Base-by-base conservation (phyloP, 2,329 filamentous ascomycete species). In the Spiromastix sp. region DNA sequence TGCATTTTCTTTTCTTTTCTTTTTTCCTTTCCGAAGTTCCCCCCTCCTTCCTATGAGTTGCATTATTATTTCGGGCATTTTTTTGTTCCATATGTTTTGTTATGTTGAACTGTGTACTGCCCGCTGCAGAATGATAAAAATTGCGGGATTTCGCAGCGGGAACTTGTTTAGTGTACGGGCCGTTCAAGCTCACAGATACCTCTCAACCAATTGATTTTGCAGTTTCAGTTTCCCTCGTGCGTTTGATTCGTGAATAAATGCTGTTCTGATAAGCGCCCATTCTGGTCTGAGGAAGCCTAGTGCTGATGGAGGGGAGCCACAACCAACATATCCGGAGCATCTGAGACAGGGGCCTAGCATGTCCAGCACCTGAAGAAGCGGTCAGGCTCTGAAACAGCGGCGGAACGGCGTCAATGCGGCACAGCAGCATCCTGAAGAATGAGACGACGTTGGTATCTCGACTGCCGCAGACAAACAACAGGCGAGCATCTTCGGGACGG, bases 151-250 rank as follows among this genome's bases (percentile, higher is more conserved):
- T n/a, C n/a, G n/a, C 34, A 43, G 39, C 42, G 41, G 25, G 46
- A 32, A 36, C 40, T 30, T 41, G 43, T 33, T 29, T 42, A 39
- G 41, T 40, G 41, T 39, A 42, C 34, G 42, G 42, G 49, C 56
- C 17, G 18, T 13, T 21, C 32, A 31, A 38, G 37, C n/a, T 30
- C 20, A 30, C 38, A 37, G 30, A 26, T 17, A 24, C 21, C 36
- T 42, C 30, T 41, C 34, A 35, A 34, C 42, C 42, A 43, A 43
- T 43, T 30, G 28, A 42, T 42, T 38, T 38, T 13, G 28, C 4
- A 24, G 30, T 40, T 40, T 13, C 33, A 10, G 10, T 8, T 13
- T 26, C 20, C 9, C 15, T 30, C 16, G 15, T n/a, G 19, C 32
- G 21, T 13, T 12, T 17, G 15, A 39, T 34, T 32, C 20, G 26